Evolutionary conservation across 2,329 filamentous ascomycete genomes (phyloP).

Genomic region (Claviceps arundinis): DNA sequence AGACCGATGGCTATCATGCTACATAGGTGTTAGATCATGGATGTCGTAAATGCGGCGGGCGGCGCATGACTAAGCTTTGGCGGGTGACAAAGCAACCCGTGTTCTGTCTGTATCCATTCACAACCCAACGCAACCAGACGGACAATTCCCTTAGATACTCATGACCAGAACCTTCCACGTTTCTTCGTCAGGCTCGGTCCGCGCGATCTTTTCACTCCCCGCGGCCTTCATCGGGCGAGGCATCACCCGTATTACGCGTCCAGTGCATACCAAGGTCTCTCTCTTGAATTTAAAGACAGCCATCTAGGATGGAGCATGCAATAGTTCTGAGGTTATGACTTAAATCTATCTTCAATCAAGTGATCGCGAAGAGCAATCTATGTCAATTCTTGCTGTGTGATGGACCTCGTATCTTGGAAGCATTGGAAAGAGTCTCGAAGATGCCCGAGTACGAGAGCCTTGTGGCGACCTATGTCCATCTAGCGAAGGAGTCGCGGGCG

Average conservation of each 20-base stretch:
- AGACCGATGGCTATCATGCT: too few species aligned
- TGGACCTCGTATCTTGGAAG: not conserved
- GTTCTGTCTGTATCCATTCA: too few species aligned
- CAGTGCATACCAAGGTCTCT: not conserved
- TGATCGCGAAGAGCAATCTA: not conserved
- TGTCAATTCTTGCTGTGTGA: not conserved
- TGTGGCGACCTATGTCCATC: constrained; percentile 35
- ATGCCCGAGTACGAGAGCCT: constrained; percentile 24
- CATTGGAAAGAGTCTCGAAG: not conserved
- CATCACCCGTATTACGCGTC: constrained; percentile 2
- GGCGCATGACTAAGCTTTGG: too few species aligned
- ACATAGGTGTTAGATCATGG: too few species aligned
- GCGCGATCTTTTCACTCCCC: not conserved
- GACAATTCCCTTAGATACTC: constrained; percentile 6
- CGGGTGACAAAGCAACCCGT: too few species aligned
- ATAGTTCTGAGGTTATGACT: not conserved
- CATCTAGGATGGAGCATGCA: not conserved
- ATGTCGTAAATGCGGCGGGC: too few species aligned
- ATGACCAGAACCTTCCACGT: constrained; percentile 44
- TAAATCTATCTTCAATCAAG: not conserved
- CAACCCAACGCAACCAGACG: too few species aligned
- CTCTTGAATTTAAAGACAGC: not conserved
- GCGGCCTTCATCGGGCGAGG: not conserved
- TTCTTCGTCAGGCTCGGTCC: not conserved
- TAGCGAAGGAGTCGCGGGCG: constrained; percentile 32